These are phyloP conservation scores for Hypoxylon trugodes DNA, from an alignment of 495 filamentous ascomycete species.

Conservation along the genomic window DNA sequence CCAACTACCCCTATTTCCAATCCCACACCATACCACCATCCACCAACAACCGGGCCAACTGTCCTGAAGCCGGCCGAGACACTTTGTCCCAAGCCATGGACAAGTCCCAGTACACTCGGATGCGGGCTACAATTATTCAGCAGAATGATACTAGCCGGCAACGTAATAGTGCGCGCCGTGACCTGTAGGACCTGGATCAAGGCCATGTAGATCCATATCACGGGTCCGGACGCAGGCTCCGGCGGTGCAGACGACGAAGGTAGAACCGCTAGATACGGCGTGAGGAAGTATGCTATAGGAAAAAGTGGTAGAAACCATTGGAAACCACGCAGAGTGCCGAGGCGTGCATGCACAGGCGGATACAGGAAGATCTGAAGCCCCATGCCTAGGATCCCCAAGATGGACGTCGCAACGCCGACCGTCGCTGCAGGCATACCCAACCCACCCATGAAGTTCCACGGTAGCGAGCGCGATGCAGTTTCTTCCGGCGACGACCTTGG, in stretches of 20 bases:
- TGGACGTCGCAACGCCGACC: constrained; percentile 80
- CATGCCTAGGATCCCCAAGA: constrained; percentile 80
- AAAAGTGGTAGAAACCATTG: constrained; percentile 75
- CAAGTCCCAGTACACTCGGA: constrained; percentile 78
- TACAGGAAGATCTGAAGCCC: constrained; percentile 81
- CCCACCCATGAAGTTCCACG: constrained; percentile 81
- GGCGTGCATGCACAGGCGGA: constrained; percentile 68
- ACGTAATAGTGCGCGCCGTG: constrained; percentile 77
- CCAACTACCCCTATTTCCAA: constrained; percentile 76
- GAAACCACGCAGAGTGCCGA: constrained; percentile 75
- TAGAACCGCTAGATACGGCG: constrained; percentile 76
- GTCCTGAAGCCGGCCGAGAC: constrained; percentile 77
- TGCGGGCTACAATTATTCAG: constrained; percentile 86
- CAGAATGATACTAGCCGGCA: constrained; percentile 79
- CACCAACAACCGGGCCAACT: constrained; percentile 76
- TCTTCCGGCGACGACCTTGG: constrained; percentile 68
- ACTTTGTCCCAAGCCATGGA: constrained; percentile 83
- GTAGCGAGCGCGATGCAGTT: constrained; percentile 48
- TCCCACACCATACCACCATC: constrained; percentile 75
- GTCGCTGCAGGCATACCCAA: constrained; percentile 76
- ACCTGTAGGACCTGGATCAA: constrained; percentile 76
- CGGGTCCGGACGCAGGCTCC: constrained; percentile 68
- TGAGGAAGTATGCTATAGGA: constrained; percentile 75
- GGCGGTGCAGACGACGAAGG: constrained; percentile 68
- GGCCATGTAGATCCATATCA: constrained; percentile 75